These are phyloP conservation scores for Penicillium sp. DNA, from an alignment of 2,329 filamentous ascomycete genomes.

Conservation along the genomic window DNA sequence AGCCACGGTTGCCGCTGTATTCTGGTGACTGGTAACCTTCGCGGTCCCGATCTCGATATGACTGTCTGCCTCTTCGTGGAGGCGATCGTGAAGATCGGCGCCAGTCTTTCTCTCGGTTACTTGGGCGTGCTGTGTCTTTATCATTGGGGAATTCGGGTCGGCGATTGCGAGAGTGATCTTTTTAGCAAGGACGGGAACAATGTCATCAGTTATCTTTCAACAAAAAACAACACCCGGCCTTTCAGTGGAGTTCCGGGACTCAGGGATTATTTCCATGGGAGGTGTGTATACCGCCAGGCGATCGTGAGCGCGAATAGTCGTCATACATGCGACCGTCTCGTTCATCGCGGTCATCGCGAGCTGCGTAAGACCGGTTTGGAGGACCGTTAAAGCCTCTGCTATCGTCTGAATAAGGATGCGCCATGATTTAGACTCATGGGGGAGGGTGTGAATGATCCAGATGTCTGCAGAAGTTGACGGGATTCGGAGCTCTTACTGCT, in stretches of 20 bases:
- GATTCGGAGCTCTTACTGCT: neutral
- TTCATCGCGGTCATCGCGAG: constrained; percentile 41
- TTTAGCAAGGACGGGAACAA: constrained; percentile 11
- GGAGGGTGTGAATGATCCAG: neutral
- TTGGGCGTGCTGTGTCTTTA: constrained; percentile 32
- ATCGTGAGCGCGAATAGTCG: constrained; percentile 44
- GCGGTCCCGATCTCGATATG: constrained; percentile 48
- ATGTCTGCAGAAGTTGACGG: neutral
- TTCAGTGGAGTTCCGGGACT: neutral
- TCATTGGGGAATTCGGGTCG: constrained; percentile 37
- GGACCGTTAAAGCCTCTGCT: constrained; percentile 24
- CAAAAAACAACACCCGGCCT: neutral
- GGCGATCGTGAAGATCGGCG: constrained; percentile 35
- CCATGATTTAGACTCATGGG: constrained; percentile 6
- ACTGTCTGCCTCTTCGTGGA: constrained; percentile 36
- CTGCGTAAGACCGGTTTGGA: constrained; percentile 26
- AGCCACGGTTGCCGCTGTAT: constrained; percentile 35
- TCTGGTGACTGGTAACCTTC: constrained; percentile 47
- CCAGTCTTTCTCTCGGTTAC: constrained; percentile 36
- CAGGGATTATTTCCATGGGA: constrained; percentile 40
- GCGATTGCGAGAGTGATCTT: constrained; percentile 43
- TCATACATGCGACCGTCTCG: constrained; percentile 49
- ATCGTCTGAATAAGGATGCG: constrained; percentile 20
- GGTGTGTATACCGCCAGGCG: constrained; percentile 46
- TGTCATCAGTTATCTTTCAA: constrained; percentile 40